Conservation (phyloP, 805 yeast genomes). For the Suhomyces xylopsoci region DNA sequence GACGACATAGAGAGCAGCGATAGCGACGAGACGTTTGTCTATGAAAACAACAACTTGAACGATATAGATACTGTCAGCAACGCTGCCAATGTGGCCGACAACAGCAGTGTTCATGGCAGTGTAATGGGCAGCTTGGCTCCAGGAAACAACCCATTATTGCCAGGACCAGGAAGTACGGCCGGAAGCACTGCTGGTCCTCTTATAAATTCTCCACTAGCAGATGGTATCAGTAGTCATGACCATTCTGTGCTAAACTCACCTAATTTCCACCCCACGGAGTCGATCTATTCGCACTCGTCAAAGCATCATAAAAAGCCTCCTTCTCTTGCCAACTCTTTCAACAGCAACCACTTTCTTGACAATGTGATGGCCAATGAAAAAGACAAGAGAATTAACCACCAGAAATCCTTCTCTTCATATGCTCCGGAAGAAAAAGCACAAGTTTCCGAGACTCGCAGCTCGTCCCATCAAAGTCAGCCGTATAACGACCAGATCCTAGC, state of each 20-base stretch:
- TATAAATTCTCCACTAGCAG: conserved; percentile 1
- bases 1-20: conserved; percentile 86
- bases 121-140: conserved; percentile 2
- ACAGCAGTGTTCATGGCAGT: conserved; percentile 12
- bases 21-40: conserved; percentile 94
- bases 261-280: conserved; percentile 14
- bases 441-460: not conserved
- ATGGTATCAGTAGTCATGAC: not conserved
- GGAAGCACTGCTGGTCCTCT: not conserved
- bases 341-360: conserved; percentile 24
- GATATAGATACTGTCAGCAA: conserved; percentile 17
- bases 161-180: not conserved
- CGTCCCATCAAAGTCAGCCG: conserved; percentile 1
- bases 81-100: conserved; percentile 8
- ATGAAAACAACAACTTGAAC: conserved; percentile 51
- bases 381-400: conserved; percentile 11
- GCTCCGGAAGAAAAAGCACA: conserved; percentile 8
- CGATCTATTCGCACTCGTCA: conserved; percentile 22
- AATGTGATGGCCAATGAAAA: conserved; percentile 8
- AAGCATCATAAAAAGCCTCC: conserved; percentile 19
- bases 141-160: conserved; percentile 1
- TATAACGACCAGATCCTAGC: not conserved
- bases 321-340: conserved; percentile 20
- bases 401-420: conserved; percentile 12
- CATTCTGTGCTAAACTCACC: not conserved